phyloP scores from a whole-genome alignment of 441 rosid species.

The Syzygium malaccense region DNA sequence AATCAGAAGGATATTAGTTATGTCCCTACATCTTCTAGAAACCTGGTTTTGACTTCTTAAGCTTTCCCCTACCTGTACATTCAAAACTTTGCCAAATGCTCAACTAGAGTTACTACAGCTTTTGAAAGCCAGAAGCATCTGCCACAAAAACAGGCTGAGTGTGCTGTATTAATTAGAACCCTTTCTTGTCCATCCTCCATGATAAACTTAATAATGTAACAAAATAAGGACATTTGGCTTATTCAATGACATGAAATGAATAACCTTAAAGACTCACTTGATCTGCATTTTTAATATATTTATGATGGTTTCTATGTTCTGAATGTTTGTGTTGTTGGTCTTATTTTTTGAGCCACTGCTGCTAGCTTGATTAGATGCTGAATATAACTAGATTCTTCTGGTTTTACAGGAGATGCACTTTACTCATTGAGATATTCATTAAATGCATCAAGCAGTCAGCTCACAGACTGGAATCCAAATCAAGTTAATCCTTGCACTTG shows the following conservation, averaged over 20 bases:
- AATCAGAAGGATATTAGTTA: background rate
- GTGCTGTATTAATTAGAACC: background rate
- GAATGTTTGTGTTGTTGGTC: background rate
- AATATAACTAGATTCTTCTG: constrained; percentile 2
- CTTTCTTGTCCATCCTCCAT: background rate
- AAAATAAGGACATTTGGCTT: background rate
- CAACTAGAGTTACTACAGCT: background rate
- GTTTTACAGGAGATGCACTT: constrained; percentile 73
- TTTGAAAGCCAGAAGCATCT: background rate
- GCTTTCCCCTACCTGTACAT: background rate
- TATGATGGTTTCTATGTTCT: background rate
- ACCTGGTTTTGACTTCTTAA: background rate
- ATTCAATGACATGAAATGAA: background rate
- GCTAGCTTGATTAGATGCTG: constrained; percentile 11
- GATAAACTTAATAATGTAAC: background rate
- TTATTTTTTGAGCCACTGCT: constrained; percentile 2
- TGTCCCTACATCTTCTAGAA: background rate
- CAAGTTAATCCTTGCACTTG: constrained; percentile 94
- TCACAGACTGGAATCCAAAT: constrained; percentile 72
- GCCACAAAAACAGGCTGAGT: background rate
- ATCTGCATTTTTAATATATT: background rate
- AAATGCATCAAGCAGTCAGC: constrained; percentile 38
- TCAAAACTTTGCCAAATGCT: background rate
- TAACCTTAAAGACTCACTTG: background rate
- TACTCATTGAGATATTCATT: constrained; percentile 50